Percentiles rank a stretch among this genome's conserved stretches.
These are phyloP conservation scores for Linum lewisii DNA, from an alignment of 345 rosid genomes.

Conservation along the genomic window DNA sequence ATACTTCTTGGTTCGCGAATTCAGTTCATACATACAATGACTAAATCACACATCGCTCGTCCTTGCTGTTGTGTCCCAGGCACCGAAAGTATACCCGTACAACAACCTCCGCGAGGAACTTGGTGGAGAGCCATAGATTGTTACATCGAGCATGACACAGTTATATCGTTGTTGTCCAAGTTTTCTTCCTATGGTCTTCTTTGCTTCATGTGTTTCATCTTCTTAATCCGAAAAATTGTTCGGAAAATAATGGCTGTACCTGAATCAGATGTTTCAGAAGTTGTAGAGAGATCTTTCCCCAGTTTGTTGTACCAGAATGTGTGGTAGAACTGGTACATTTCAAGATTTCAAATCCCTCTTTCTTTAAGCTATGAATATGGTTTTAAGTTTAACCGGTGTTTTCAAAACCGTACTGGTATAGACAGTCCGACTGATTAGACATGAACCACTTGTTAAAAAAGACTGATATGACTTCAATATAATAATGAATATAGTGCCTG, in stretches of 20 bases:
- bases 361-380: no score
- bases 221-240: not conserved
- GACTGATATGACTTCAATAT: no score
- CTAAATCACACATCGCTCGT: not conserved
- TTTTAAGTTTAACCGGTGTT: no score
- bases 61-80: slow-evolving; percentile 32
- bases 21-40: not conserved
- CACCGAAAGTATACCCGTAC: slow-evolving; percentile 85
- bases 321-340: no score
- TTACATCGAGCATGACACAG: not conserved
- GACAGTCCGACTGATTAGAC: no score
- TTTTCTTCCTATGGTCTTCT: not conserved
- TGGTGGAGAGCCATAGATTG: slow-evolving; percentile 53
- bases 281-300: no score
- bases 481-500: no score
- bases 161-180: not conserved
- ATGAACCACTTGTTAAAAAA: no score
- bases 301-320: no score
- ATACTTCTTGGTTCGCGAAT: not conserved
- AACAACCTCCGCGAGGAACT: slow-evolving; percentile 95
- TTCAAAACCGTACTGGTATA: no score
- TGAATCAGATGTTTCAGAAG: not conserved
- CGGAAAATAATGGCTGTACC: not conserved
- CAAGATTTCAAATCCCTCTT: no score
- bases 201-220: not conserved